Conservation (phyloP, 1,284 basidiomycete species). For the Fomitopsis betulina region DNA sequence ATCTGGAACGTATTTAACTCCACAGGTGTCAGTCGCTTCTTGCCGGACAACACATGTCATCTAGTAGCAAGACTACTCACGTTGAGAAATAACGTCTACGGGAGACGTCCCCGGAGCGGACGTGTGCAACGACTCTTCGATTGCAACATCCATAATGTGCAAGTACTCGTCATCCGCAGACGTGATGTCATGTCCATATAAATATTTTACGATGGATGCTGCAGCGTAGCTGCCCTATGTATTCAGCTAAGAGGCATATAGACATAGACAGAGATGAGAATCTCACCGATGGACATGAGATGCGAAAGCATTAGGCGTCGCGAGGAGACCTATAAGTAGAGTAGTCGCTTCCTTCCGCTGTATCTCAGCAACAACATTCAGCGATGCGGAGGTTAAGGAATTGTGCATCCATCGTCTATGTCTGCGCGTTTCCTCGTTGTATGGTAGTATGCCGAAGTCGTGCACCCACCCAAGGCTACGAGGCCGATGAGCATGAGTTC, state of each 20-base stretch:
- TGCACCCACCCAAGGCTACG: constrained; percentile 9
- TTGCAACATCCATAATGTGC: constrained; percentile 39
- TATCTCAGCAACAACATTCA: constrained; percentile 13
- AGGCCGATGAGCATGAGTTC: background rate
- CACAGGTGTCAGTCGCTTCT: too few relatives aligned
- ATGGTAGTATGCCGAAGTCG: background rate
- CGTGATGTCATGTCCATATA: constrained; percentile 24
- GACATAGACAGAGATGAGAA: constrained; percentile 9
- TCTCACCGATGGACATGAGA: background rate
- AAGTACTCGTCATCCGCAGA: constrained; percentile 23
- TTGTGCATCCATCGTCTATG: constrained; percentile 26
- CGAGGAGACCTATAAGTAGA: background rate
- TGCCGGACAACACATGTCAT: background rate
- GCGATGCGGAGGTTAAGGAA: constrained; percentile 17
- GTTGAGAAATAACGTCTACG: constrained; percentile 49
- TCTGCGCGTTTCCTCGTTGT: background rate
- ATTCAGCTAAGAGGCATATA: constrained; percentile 17
- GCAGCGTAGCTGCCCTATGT: constrained; percentile 17
- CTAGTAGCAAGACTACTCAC: constrained; percentile 25
- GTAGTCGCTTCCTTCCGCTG: background rate
- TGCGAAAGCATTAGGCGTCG: background rate
- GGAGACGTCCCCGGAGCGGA: constrained; percentile 46
- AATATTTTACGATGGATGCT: constrained; percentile 18
- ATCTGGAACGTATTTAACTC: background rate
- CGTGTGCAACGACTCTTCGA: constrained; percentile 38